phyloP scores from a whole-genome alignment of 352 stramenopile genomes.

The Hyaloperonospora arabidopsidis region DNA sequence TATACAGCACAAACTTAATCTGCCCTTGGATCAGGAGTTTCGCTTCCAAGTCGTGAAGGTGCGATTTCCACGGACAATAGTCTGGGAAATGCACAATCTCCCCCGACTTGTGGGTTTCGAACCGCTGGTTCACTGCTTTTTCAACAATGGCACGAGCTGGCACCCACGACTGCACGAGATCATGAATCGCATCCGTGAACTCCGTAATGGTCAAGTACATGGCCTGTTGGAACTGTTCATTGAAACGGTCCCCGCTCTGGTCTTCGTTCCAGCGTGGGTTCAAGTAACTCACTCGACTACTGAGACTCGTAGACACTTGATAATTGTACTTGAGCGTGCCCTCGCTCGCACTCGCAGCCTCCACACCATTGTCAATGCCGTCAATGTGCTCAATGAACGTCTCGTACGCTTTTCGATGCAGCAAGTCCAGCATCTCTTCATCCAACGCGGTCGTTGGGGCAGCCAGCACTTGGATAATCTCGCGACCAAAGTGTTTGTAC shows the following conservation, averaged over 20 bases:
- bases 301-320: conserved; percentile 67
- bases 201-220: conserved; percentile 92
- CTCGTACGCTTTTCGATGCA: conserved; percentile 92
- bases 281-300: conserved; percentile 83
- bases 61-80: conserved; percentile 93
- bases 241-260: conserved; percentile 55
- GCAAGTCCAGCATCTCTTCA: conserved; percentile 67
- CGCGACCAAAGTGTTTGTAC: conserved; percentile 97
- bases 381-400: conserved; percentile 97
- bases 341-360: conserved; percentile 45
- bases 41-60: conserved; percentile 95
- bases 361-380: conserved; percentile 98
- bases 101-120: conserved; percentile 86
- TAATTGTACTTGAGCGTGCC: conserved; percentile 56
- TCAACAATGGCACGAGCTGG: conserved; percentile 91
- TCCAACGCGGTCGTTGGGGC: conserved; percentile 40
- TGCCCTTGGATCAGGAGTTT: conserved; percentile 77
- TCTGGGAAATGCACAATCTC: conserved; percentile 90
- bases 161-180: conserved; percentile 91
- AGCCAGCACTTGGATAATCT: conserved; percentile 87
- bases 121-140: conserved; percentile 77
- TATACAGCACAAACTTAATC: conserved; percentile 97
- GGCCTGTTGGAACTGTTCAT: conserved; percentile 92
- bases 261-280: conserved; percentile 97
- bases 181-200: conserved; percentile 87